These are phyloP conservation scores for Clonostachys byssicola DNA, from an alignment of 2,329 filamentous ascomycete genomes.

Conservation along the genomic window DNA sequence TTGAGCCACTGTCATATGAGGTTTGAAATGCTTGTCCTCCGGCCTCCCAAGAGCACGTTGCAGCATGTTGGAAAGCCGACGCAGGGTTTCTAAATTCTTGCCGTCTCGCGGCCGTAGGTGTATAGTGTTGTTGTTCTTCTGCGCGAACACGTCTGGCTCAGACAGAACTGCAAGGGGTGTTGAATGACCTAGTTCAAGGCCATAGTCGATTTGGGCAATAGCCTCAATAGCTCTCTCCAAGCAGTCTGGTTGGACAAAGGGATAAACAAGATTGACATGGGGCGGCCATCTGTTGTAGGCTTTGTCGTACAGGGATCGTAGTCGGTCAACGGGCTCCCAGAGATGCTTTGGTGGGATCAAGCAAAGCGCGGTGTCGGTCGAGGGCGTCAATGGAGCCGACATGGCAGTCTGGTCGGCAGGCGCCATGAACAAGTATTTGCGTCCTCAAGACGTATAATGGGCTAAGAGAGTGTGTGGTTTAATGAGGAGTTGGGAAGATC, in stretches of 20 bases:
- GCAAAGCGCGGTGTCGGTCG: constrained; percentile 53
- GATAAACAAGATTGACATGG: constrained; percentile 64
- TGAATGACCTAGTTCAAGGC: constrained; percentile 3
- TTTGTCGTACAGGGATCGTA: constrained; percentile 61
- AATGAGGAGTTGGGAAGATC: too few species aligned
- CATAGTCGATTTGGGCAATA: constrained; percentile 3
- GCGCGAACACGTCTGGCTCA: constrained; percentile 40
- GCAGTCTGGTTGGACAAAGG: constrained; percentile 48
- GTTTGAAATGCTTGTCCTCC: constrained; percentile 18
- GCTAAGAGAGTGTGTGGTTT: too few species aligned
- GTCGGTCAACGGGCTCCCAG: constrained; percentile 42
- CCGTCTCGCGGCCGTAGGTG: constrained; percentile 25
- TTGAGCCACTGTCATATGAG: constrained; percentile 59
- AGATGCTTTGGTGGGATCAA: constrained; percentile 47
- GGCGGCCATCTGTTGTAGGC: constrained; percentile 59
- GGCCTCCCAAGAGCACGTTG: constrained; percentile 26
- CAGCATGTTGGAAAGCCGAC: constrained; percentile 24
- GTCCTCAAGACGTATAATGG: too few species aligned
- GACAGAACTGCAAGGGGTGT: constrained; percentile 25
- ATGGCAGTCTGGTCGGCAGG: too few species aligned
- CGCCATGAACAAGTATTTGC: too few species aligned
- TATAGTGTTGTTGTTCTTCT: constrained; percentile 45
- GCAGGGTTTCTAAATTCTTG: constrained; percentile 12
- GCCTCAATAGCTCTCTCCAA: constrained; percentile 36
- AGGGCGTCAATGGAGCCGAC: background rate